Percentiles rank a stretch among this genome's conserved stretches.
Evolutionary conservation across 192 early-diverging fungal species (phyloP).

Genomic region (Linnemannia schmuckeri): DNA sequence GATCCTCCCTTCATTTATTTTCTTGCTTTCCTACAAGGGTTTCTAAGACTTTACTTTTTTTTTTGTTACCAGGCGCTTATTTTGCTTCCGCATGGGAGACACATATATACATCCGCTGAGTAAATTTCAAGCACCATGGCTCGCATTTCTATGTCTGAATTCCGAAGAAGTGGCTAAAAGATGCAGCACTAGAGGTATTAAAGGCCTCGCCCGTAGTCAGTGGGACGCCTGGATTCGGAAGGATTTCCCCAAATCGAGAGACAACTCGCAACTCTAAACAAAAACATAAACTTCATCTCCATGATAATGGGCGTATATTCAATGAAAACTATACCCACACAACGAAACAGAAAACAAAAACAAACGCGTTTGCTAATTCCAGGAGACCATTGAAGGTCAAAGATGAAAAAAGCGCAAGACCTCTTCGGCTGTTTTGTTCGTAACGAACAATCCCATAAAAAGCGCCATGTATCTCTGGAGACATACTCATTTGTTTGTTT

Average conservation of each 20-base stretch:
- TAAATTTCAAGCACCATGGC: too few species aligned
- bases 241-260: not conserved
- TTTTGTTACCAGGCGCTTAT: too few species aligned
- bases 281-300: not conserved
- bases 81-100: too few species aligned
- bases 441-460: not conserved
- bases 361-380: not conserved
- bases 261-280: not conserved
- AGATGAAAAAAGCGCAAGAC: not conserved
- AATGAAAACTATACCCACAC: not conserved
- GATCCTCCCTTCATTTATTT: not conserved
- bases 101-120: too few species aligned
- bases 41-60: too few species aligned
- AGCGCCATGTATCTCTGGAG: not conserved
- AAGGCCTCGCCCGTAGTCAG: too few species aligned
- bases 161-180: too few species aligned
- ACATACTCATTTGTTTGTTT: not conserved
- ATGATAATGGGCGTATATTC: not conserved
- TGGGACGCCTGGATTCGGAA: not conserved
- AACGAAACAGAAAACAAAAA: not conserved
- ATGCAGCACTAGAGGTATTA: not conserved
- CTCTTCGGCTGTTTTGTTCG: not conserved
- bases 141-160: too few species aligned
- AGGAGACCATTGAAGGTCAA: not conserved
- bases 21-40: too few species aligned